Conservation (phyloP, 352 stramenopile species). For the Phytophthora podocarpi region DNA sequence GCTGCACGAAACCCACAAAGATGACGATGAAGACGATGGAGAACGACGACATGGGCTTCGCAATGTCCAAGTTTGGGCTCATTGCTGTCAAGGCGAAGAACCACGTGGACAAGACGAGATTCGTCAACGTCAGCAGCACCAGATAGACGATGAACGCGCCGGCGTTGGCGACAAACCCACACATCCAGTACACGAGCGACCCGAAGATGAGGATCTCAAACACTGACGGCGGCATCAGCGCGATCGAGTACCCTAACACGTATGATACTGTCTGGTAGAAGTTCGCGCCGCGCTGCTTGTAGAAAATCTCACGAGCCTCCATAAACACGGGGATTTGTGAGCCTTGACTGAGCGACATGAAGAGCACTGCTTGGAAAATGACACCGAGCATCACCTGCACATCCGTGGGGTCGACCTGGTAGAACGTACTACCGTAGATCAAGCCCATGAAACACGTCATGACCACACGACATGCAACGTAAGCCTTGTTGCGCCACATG, state of each 20-base stretch:
- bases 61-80: constrained; percentile 13
- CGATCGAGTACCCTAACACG: constrained; percentile 13
- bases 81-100: constrained; percentile 11
- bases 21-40: constrained; percentile 17
- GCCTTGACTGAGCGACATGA: constrained; percentile 20
- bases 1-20: constrained; percentile 15
- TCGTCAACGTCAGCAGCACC: constrained; percentile 8
- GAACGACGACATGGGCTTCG: constrained; percentile 14
- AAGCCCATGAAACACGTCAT: constrained; percentile 24
- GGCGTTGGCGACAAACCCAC: constrained; percentile 31
- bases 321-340: constrained; percentile 19
- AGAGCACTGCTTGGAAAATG: constrained; percentile 18
- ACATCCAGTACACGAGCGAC: constrained; percentile 73
- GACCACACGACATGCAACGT: constrained; percentile 22
- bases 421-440: constrained; percentile 15
- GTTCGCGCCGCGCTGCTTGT: constrained; percentile 13
- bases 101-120: constrained; percentile 14
- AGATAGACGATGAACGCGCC: constrained; percentile 18
- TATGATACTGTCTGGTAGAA: constrained; percentile 17
- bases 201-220: constrained; percentile 52
- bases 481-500: constrained; percentile 37
- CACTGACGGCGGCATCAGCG: constrained; percentile 6
- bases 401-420: constrained; percentile 7
- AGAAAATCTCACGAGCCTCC: constrained; percentile 20
- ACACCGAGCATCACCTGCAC: constrained; percentile 19